Percentiles rank a stretch among this genome's conserved stretches.
Conservation (phyloP, 495 filamentous ascomycete species). For the Aspergillus homomorphus region DNA sequence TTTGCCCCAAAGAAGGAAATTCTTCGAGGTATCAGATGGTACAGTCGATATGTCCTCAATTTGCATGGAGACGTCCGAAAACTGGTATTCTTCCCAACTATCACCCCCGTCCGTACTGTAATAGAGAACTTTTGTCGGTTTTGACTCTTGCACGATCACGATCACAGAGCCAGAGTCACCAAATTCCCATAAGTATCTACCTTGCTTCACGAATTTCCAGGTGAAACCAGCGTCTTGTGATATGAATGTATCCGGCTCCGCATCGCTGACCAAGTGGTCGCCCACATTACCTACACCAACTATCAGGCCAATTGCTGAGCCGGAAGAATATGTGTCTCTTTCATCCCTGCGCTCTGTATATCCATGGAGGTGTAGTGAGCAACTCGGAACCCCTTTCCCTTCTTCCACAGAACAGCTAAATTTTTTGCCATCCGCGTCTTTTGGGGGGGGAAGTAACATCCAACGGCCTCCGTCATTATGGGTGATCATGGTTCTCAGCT, state of each 20-base stretch:
- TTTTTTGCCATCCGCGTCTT: constrained; percentile 65
- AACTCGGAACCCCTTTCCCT: constrained; percentile 53
- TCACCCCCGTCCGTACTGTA: constrained; percentile 79
- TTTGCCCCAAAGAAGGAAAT: constrained; percentile 85
- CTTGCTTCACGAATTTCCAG: constrained; percentile 83
- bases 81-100: constrained; percentile 70
- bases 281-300: constrained; percentile 92
- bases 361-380: constrained; percentile 87
- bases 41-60: constrained; percentile 80
- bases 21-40: constrained; percentile 81
- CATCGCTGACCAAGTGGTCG: constrained; percentile 47
- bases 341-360: constrained; percentile 85
- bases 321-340: constrained; percentile 79
- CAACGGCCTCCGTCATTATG: constrained; percentile 94
- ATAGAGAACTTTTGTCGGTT: constrained; percentile 63
- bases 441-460: constrained; percentile 66
- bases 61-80: constrained; percentile 64
- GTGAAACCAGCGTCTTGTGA: constrained; percentile 82
- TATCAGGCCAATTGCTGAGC: constrained; percentile 87
- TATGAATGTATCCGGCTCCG: constrained; percentile 80
- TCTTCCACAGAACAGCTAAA: constrained; percentile 61
- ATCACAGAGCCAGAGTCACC: constrained; percentile 92
- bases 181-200: constrained; percentile 85
- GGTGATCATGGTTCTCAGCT: constrained; percentile 81
- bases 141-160: constrained; percentile 67